phyloP scores from a whole-genome alignment of 2,329 filamentous ascomycete genomes.

The Dryadomyces quercus-mongolicae region DNA sequence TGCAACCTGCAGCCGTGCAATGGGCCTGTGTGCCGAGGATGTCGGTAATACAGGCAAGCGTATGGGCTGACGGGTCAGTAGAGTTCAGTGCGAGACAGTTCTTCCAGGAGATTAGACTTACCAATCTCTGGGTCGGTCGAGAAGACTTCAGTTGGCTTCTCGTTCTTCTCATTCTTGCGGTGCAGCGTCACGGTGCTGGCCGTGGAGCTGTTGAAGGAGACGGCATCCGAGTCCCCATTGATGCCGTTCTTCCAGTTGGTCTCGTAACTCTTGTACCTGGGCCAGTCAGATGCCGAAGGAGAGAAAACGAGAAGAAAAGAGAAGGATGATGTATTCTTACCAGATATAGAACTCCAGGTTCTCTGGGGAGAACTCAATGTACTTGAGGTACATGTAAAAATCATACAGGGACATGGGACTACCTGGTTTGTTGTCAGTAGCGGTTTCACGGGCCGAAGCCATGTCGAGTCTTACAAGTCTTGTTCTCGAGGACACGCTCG shows the following conservation, averaged over 20 bases:
- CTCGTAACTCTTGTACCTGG: conserved; percentile 33
- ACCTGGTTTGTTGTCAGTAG: conserved; percentile 15
- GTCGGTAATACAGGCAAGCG: conserved; percentile 21
- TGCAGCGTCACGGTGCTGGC: conserved; percentile 17
- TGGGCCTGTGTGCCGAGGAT: conserved; percentile 19
- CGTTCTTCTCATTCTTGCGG: conserved; percentile 4
- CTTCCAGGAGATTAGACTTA: conserved; percentile 13
- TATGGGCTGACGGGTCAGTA: conserved; percentile 16
- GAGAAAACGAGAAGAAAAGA: neutral
- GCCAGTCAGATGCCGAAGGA: neutral
- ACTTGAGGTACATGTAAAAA: conserved; percentile 38
- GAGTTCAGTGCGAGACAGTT: neutral
- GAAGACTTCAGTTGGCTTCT: conserved; percentile 9
- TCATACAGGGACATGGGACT: conserved; percentile 37
- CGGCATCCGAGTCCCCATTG: conserved; percentile 15
- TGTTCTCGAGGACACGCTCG: conserved; percentile 33
- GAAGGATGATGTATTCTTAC: no score
- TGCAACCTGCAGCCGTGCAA: conserved; percentile 13
- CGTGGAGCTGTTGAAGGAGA: conserved; percentile 14
- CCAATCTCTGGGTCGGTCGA: conserved; percentile 21
- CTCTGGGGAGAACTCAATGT: conserved; percentile 35
- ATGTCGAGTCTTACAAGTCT: conserved; percentile 24
- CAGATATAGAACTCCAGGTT: conserved; percentile 38
- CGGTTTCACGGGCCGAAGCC: neutral
- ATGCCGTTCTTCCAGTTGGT: conserved; percentile 13